A percentile compares a stretch with the other conserved stretches of the same genome.
phyloP scores from a whole-genome alignment of 371 early-diverging fungal species.

The Lichtheimia corymbifera region DNA sequence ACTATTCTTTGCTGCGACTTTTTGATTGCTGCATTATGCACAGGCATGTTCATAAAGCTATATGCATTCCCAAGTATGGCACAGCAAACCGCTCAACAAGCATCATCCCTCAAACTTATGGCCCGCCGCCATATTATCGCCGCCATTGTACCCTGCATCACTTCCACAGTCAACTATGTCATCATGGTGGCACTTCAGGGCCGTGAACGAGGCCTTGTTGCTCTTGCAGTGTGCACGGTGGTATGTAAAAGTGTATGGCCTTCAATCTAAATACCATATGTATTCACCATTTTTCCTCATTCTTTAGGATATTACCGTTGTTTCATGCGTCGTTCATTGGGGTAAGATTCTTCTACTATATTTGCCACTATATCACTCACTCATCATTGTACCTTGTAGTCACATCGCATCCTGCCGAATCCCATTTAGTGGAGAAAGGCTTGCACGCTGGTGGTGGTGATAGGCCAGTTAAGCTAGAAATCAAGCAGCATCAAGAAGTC shows the following conservation, averaged over 20 bases:
- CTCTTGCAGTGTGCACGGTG: slow-evolving; percentile 30
- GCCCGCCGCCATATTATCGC: slow-evolving; percentile 50
- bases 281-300: neutral
- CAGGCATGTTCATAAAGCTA: slow-evolving; percentile 45
- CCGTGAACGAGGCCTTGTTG: slow-evolving; percentile 40
- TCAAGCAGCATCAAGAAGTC: slow-evolving; percentile 54
- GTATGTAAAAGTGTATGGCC: slow-evolving; percentile 16
- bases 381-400: slow-evolving; percentile 15
- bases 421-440: slow-evolving; percentile 32
- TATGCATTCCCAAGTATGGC: slow-evolving; percentile 37
- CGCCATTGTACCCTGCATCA: slow-evolving; percentile 29
- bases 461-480: slow-evolving; percentile 46
- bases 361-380: too few relatives aligned
- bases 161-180: slow-evolving; percentile 40
- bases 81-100: slow-evolving; percentile 34
- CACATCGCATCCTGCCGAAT: slow-evolving; percentile 40
- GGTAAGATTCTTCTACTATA: slow-evolving; percentile 16
- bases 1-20: slow-evolving; percentile 51
- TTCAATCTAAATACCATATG: neutral
- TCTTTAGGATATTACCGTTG: slow-evolving; percentile 31
- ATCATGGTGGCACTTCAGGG: slow-evolving; percentile 38
- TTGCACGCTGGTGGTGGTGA: slow-evolving; percentile 28
- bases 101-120: slow-evolving; percentile 45
- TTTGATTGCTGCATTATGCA: slow-evolving; percentile 35
- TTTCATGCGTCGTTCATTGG: slow-evolving; percentile 39